Conservation (phyloP, 2,329 filamentous ascomycete genomes). For the Aspergillus neoniger region DNA sequence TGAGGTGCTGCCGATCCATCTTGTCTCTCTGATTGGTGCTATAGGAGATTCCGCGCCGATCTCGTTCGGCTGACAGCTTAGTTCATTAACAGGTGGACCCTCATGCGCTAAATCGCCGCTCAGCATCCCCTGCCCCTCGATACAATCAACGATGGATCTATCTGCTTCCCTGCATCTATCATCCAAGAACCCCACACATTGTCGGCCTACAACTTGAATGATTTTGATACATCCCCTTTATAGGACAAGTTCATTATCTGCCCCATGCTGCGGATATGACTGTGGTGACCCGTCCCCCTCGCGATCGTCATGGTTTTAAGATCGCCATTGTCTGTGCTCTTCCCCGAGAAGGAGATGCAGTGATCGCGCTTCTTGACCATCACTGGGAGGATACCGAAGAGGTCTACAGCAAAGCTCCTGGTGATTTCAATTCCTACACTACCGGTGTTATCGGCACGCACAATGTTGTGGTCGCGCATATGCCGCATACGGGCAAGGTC, state of each 20-base stretch:
- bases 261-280: background rate
- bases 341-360: slow-evolving; percentile 4
- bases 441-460: background rate
- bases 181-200: background rate
- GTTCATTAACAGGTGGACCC: background rate
- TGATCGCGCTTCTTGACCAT: slow-evolving; percentile 8
- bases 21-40: no score
- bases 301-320: slow-evolving; percentile 1
- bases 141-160: background rate
- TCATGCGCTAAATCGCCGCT: background rate
- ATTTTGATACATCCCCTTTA: background rate
- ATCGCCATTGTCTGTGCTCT: slow-evolving; percentile 10
- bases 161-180: background rate
- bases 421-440: slow-evolving; percentile 7
- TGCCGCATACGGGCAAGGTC: slow-evolving; percentile 4
- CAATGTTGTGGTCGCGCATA: slow-evolving; percentile 8
- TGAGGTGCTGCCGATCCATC: no score
- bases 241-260: background rate
- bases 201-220: no score
- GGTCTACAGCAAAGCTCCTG: background rate
- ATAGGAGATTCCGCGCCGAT: no score
- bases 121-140: background rate
- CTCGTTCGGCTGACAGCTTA: no score
- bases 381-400: background rate
- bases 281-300: slow-evolving; percentile 5